Base-by-base conservation (phyloP, 2,329 filamentous ascomycete genomes). In the Nigrospora osmanthi region DNA sequence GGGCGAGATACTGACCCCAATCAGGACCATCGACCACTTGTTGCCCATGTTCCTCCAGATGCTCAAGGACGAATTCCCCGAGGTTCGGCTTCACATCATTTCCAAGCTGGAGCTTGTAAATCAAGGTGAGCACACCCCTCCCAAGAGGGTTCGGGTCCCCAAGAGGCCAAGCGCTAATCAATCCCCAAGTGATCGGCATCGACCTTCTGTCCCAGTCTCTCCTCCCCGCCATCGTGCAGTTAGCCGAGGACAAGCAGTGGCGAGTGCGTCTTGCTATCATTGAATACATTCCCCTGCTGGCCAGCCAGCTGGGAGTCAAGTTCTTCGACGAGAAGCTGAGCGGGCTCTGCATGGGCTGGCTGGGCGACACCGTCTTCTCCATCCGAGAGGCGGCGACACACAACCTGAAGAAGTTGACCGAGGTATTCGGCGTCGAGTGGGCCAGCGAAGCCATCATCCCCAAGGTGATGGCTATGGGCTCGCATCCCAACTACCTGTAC, bases 241-340 rank as follows among this genome's bases (percentile, higher is more conserved):
- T 98, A 56, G 93, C 93, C 45, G 93, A 97, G 69, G 93, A 98
- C 69, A 98, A 98, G 78, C 90, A 97, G 73, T 98, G 93, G 93
- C 85, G 93, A 60, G 93, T 98, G 49, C 87, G 93, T 55, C 78
- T 98, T 54, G 93, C 93, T 49, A 98, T 98, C 64, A 98, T 98
- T 66, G 91, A 98, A 77, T 97, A 98, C 70, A 96, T 98, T 58
- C 93, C 93, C 30, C 78, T 98, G 46, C 81, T 98, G 48, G 93
- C 93, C 44, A 93, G 89, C 60, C 93, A 98, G 66, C 80, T 98
- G 12, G 93, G 93, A 40, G 90, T 97, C 43, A 83, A 94, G 63
- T 98, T 98, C 75, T 98, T 98, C 61, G 90, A 98, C 58, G 93
- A 98, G 69, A 94, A 98, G 72, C 78, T 98, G 44, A 91, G 88